phyloP scores from a whole-genome alignment of 192 early-diverging fungal genomes.

The Borealophlyctis nickersoniae region DNA sequence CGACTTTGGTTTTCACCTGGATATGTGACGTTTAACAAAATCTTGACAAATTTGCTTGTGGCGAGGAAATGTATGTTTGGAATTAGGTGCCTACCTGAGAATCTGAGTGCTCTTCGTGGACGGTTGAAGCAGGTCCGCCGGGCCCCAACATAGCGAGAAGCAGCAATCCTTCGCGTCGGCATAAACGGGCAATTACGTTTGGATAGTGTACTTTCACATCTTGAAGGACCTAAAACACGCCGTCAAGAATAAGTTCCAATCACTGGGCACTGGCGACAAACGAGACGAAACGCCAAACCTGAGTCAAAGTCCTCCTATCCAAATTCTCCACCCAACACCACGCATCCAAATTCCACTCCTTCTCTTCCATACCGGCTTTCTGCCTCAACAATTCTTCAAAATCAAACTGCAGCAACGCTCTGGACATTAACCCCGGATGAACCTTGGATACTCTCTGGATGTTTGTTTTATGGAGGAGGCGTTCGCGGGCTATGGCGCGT shows the following conservation, averaged over 20 bases:
- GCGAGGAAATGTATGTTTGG: not conserved
- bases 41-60: no score
- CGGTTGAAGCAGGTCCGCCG: constrained; percentile 24
- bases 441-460: not conserved
- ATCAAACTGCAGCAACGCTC: not conserved
- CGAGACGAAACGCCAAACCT: constrained; percentile 8
- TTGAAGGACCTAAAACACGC: constrained; percentile 30
- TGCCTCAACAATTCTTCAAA: not conserved
- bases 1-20: constrained; percentile 43
- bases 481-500: no score
- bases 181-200: constrained; percentile 14
- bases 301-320: constrained; percentile 23
- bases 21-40: not conserved
- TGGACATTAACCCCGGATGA: not conserved
- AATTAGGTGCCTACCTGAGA: constrained; percentile 17
- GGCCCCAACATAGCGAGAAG: constrained; percentile 28
- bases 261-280: not conserved
- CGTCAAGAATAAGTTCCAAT: no score
- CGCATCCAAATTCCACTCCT: constrained; percentile 26
- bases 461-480: not conserved
- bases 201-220: constrained; percentile 9
- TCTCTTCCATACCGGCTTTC: not conserved
- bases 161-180: constrained; percentile 26
- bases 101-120: constrained; percentile 7
- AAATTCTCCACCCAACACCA: constrained; percentile 37